A percentile compares a stretch with the other conserved stretches of the same genome.
phyloP scores from a whole-genome alignment of 2,329 filamentous ascomycete species.

The Lasiodiplodia sp. region DNA sequence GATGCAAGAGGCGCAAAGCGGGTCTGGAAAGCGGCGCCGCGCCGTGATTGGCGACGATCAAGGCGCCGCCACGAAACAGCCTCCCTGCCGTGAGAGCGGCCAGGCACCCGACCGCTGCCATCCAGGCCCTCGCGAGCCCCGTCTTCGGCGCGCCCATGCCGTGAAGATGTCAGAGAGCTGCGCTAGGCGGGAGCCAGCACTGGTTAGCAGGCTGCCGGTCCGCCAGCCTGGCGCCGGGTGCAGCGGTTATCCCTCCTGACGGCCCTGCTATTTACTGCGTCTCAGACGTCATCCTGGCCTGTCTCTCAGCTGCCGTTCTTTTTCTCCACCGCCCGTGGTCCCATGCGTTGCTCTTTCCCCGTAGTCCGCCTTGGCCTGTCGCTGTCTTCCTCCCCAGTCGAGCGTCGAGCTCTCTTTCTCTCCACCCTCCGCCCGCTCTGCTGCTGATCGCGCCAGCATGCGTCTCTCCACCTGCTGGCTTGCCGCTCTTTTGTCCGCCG shows the following conservation, averaged over 20 bases:
- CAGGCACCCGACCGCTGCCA: conserved; percentile 19
- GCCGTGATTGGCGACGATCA: conserved; percentile 20
- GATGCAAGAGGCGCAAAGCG: conserved; percentile 31
- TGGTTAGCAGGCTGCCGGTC: conserved; percentile 15
- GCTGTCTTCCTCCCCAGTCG: conserved; percentile 17
- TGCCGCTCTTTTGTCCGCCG: conserved; percentile 3
- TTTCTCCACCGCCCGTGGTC: conserved; percentile 12
- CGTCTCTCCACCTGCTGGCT: conserved; percentile 24
- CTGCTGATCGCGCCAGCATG: conserved; percentile 27
- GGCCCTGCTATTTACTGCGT: conserved; percentile 25
- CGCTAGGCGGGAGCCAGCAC: too few species aligned
- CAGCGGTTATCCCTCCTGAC: conserved; percentile 18
- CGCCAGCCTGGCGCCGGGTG: not conserved
- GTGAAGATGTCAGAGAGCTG: conserved; percentile 17
- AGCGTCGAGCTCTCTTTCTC: conserved; percentile 11
- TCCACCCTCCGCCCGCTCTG: conserved; percentile 12
- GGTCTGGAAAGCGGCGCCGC: not conserved
- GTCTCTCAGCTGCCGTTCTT: not conserved
- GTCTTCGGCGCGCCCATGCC: conserved; percentile 17
- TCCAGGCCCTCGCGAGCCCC: conserved; percentile 20
- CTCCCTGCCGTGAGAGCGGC: conserved; percentile 15
- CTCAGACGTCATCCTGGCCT: conserved; percentile 20
- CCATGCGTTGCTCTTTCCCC: not conserved
- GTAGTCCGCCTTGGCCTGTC: conserved; percentile 8
- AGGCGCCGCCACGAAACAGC: conserved; percentile 25